phyloP scores from a whole-genome alignment of 768 basidiomycete species.

The Symmetrospora coprosmae region DNA sequence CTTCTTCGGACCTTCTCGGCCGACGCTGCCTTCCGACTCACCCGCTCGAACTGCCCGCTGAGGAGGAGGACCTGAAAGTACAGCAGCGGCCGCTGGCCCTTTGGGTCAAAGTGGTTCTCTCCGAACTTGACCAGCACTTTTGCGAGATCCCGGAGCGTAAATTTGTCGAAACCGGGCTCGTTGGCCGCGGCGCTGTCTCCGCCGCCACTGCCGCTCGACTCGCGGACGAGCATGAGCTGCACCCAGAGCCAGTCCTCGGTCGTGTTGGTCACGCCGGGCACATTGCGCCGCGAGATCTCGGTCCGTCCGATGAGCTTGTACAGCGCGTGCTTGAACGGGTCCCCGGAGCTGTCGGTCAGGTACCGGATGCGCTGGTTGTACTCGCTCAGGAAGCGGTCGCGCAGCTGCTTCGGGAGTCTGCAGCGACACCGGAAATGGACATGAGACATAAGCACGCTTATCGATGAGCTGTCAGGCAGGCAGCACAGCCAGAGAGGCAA shows the following conservation, averaged over 20 bases:
- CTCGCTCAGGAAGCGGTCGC: constrained; percentile 51
- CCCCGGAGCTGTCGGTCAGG: constrained; percentile 52
- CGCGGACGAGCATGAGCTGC: constrained; percentile 73
- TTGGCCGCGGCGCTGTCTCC: background rate
- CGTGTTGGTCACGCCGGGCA: constrained; percentile 70
- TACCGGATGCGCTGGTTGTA: constrained; percentile 67
- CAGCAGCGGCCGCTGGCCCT: constrained; percentile 44
- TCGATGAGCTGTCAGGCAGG: too few relatives aligned
- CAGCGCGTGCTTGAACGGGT: constrained; percentile 89
- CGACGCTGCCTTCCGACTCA: too few relatives aligned
- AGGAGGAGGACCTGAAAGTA: constrained; percentile 57
- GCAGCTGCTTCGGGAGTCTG: constrained; percentile 37
- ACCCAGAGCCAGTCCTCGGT: constrained; percentile 99
- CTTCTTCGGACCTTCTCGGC: too few relatives aligned
- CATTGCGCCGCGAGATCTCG: constrained; percentile 63
- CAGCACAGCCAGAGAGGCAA: background rate
- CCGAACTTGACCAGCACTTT: constrained; percentile 38
- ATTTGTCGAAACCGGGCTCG: constrained; percentile 42
- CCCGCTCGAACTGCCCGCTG: constrained; percentile 88
- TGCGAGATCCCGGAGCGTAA: constrained; percentile 37
- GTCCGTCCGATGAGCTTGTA: constrained; percentile 91
- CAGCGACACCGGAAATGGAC: too few relatives aligned
- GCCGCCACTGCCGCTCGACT: constrained; percentile 50
- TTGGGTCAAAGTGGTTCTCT: constrained; percentile 42
- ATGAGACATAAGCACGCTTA: too few relatives aligned